These are phyloP conservation scores for Litsea cubeba DNA, from an alignment of 164 flowering plant species.

Conservation along the genomic window DNA sequence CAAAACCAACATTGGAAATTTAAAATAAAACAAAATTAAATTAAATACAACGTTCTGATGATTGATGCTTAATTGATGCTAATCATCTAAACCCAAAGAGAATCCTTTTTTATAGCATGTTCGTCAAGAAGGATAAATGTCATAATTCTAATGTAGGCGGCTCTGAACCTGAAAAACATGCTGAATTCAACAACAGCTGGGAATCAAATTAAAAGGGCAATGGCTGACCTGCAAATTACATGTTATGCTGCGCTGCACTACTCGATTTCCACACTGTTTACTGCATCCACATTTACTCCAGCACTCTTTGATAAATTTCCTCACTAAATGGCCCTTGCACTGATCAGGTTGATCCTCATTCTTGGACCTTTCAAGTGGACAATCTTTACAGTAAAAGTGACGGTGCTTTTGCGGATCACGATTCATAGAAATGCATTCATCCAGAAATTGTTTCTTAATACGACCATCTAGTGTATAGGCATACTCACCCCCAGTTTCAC, in stretches of 20 bases:
- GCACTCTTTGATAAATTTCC: constrained; percentile 86
- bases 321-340: constrained; percentile 78
- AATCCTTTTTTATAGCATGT: not conserved
- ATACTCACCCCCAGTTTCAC: constrained; percentile 86
- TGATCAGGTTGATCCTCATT: constrained; percentile 43
- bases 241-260: constrained; percentile 82
- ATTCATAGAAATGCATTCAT: constrained; percentile 38
- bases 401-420: constrained; percentile 35
- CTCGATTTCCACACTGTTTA: constrained; percentile 79
- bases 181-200: not conserved
- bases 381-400: constrained; percentile 44
- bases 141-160: not conserved
- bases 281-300: constrained; percentile 90
- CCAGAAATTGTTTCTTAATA: constrained; percentile 55
- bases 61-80: not conserved
- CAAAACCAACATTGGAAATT: not conserved
- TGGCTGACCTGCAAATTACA: constrained; percentile 23
- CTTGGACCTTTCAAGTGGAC: constrained; percentile 65
- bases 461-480: constrained; percentile 71
- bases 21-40: not conserved
- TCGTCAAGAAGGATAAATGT: not conserved
- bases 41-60: not conserved
- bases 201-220: not conserved
- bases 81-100: not conserved
- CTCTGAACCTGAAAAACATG: not conserved